Percentiles rank a stretch among this genome's conserved stretches.
These are phyloP conservation scores for Phialemonium atrogriseum DNA, from an alignment of 2,329 filamentous ascomycete genomes.

Conservation along the genomic window DNA sequence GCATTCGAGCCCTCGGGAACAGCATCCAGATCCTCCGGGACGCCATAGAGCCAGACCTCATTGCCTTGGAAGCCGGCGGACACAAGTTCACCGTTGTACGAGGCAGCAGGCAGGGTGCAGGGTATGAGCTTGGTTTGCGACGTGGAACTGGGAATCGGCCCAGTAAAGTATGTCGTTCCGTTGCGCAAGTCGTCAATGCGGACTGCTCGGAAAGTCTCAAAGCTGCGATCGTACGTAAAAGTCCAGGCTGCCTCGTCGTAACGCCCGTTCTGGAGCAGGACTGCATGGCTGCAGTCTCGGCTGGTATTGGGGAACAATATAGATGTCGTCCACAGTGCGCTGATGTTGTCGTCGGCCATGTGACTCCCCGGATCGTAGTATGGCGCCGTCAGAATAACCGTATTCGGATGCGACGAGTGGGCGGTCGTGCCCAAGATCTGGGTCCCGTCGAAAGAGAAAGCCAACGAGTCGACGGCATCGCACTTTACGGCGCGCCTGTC, in stretches of 20 bases:
- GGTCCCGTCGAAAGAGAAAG: slow-evolving; percentile 70
- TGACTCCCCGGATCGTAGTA: slow-evolving; percentile 67
- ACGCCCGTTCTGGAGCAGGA: slow-evolving; percentile 54
- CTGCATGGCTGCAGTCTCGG: slow-evolving; percentile 68
- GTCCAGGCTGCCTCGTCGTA: slow-evolving; percentile 65
- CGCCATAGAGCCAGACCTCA: slow-evolving; percentile 71
- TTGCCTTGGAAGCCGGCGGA: slow-evolving; percentile 65
- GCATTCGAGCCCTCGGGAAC: slow-evolving; percentile 35
- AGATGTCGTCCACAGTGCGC: slow-evolving; percentile 75
- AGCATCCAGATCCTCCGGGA: slow-evolving; percentile 65
- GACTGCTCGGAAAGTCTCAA: slow-evolving; percentile 71
- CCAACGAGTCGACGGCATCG: slow-evolving; percentile 62
- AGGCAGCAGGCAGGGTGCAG: slow-evolving; percentile 60
- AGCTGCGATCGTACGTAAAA: slow-evolving; percentile 68
- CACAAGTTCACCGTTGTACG: slow-evolving; percentile 62
- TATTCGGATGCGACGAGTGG: slow-evolving; percentile 55
- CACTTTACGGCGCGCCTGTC: slow-evolving; percentile 73
- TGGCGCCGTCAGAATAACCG: slow-evolving; percentile 70
- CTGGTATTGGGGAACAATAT: slow-evolving; percentile 79
- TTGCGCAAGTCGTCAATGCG: slow-evolving; percentile 67
- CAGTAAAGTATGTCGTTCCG: slow-evolving; percentile 72
- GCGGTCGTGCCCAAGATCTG: slow-evolving; percentile 70
- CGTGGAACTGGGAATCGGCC: slow-evolving; percentile 46
- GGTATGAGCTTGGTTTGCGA: slow-evolving; percentile 55
- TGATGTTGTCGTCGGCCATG: slow-evolving; percentile 58